phyloP scores from a whole-genome alignment of 139 green algal species.

The Trebouxia sp. region DNA sequence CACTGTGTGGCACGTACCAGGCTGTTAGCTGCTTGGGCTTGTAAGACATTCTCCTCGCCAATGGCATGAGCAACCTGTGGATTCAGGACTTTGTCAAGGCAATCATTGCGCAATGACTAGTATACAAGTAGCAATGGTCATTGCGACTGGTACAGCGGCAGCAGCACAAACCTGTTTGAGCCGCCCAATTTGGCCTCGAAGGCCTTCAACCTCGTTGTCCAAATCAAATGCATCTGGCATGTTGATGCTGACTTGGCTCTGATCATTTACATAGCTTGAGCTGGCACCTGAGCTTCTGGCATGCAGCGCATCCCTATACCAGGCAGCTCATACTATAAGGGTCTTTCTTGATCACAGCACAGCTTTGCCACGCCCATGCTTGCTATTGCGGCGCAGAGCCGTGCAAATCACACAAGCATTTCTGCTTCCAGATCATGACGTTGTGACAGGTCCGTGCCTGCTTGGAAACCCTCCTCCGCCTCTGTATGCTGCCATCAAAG shows the following conservation, averaged over 20 bases:
- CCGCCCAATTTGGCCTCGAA: conserved; percentile 39
- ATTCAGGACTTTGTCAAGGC: too few relatives aligned
- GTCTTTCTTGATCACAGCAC: neutral
- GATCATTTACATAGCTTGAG: conserved; percentile 1
- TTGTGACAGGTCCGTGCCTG: neutral
- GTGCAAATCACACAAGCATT: too few relatives aligned
- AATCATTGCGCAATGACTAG: too few relatives aligned
- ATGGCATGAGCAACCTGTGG: conserved; percentile 34
- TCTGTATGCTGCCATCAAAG: conserved; percentile 8
- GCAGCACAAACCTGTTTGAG: conserved; percentile 41
- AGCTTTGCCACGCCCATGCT: too few relatives aligned
- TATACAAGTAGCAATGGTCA: too few relatives aligned
- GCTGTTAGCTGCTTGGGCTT: conserved; percentile 19
- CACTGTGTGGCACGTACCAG: conserved; percentile 23
- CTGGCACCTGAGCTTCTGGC: neutral
- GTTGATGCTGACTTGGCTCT: conserved; percentile 35
- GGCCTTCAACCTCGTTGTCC: conserved; percentile 46
- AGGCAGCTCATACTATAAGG: neutral
- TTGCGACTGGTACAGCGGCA: too few relatives aligned
- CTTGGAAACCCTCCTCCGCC: conserved; percentile 27
- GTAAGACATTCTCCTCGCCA: conserved; percentile 42
- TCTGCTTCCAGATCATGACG: too few relatives aligned
- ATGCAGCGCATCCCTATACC: conserved; percentile 19
- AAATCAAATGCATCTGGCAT: conserved; percentile 36
- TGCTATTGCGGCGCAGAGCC: too few relatives aligned